These are phyloP conservation scores for Xylaria digitata DNA, from an alignment of 2,329 filamentous ascomycete genomes.

Conservation along the genomic window DNA sequence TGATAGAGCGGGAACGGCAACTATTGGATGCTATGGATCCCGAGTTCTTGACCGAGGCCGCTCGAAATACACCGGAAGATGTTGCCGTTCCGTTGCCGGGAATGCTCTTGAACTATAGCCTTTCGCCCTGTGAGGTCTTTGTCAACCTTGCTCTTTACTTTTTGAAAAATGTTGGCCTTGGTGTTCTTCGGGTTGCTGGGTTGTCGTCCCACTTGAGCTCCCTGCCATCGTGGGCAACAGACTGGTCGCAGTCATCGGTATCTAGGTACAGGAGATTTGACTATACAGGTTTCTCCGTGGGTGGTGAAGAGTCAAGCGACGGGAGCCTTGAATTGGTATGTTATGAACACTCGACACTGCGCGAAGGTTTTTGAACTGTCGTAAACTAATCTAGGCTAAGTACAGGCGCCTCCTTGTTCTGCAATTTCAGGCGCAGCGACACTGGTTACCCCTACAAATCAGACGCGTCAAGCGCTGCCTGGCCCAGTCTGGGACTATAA, in stretches of 20 bases:
- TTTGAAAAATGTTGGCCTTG: background rate
- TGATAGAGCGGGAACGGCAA: background rate
- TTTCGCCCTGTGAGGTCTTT: background rate
- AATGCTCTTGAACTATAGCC: background rate
- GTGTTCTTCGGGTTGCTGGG: background rate
- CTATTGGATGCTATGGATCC: background rate
- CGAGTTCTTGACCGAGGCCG: background rate
- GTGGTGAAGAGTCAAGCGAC: background rate
- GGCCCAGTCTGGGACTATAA: background rate
- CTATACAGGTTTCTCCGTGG: background rate
- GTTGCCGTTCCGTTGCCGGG: background rate
- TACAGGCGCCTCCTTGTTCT: background rate
- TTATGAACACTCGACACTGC: too few relatives aligned
- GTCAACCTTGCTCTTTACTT: background rate
- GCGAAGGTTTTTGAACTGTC: background rate
- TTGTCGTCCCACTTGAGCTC: background rate
- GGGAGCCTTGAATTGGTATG: background rate
- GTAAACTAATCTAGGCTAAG: too few relatives aligned
- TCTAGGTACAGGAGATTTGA: background rate
- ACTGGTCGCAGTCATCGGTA: background rate
- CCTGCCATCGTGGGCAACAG: background rate
- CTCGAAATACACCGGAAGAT: background rate
- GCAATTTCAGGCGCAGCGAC: too few relatives aligned
- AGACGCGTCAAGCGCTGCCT: background rate
- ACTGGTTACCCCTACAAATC: background rate